Conservation (phyloP, 2,329 filamentous ascomycete genomes). For the Cucurbitaria berberidis region DNA sequence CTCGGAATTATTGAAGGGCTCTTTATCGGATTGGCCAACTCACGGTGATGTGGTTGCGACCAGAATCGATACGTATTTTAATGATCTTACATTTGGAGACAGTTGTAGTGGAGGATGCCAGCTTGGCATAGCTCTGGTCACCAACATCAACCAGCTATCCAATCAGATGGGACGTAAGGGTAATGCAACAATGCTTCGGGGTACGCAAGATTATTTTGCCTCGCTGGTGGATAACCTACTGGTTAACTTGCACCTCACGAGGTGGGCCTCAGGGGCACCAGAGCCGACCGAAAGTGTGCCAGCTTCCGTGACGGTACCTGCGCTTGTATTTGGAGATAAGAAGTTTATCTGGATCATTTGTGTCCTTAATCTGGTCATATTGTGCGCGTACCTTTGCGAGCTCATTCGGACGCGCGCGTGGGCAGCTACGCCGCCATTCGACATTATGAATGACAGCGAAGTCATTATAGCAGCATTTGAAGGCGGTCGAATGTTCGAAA, state of each 20-base stretch:
- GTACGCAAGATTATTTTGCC: background rate
- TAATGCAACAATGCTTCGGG: background rate
- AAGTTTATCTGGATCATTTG: background rate
- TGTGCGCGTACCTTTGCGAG: background rate
- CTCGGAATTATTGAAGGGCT: background rate
- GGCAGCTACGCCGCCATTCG: background rate
- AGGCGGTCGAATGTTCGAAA: background rate
- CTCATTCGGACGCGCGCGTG: background rate
- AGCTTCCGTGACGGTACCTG: no score
- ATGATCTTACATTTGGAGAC: background rate
- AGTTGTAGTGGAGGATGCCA: background rate
- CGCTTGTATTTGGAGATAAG: no score
- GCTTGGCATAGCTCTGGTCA: background rate
- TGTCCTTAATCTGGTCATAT: background rate
- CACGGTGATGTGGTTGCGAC: background rate
- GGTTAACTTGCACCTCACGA: no score
- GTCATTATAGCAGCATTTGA: background rate
- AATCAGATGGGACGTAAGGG: background rate
- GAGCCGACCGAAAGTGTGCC: no score
- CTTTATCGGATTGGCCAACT: background rate
- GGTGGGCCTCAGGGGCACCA: no score
- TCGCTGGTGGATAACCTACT: background rate
- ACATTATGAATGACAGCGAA: background rate
- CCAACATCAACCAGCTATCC: background rate
- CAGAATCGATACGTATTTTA: background rate